These are phyloP conservation scores for Trichophyton simii DNA, from an alignment of 2,329 filamentous ascomycete genomes.

Conservation along the genomic window DNA sequence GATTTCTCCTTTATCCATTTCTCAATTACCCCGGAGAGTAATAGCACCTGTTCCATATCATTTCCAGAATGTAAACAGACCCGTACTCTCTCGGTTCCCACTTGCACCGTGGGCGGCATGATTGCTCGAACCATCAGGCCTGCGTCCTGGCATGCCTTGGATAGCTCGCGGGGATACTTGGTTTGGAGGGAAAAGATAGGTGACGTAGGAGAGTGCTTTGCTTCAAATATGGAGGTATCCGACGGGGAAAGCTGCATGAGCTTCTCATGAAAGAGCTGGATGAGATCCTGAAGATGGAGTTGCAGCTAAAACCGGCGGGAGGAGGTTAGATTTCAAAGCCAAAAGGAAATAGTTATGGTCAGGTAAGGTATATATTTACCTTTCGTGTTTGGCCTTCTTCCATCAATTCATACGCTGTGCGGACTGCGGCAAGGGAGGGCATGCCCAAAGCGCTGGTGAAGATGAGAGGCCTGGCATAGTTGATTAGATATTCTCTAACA, in stretches of 20 bases:
- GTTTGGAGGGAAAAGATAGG: conserved; percentile 56
- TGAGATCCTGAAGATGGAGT: conserved; percentile 37
- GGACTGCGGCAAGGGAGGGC: conserved; percentile 47
- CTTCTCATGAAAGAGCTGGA: conserved; percentile 33
- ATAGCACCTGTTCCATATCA: conserved; percentile 44
- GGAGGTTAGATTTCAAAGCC: conserved; percentile 9
- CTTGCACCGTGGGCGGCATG: conserved; percentile 55
- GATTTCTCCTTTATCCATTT: conserved; percentile 9
- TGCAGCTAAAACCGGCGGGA: conserved; percentile 22
- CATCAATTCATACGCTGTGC: conserved; percentile 47
- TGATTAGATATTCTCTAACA: conserved; percentile 54
- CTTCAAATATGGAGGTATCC: conserved; percentile 23
- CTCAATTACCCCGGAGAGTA: conserved; percentile 28
- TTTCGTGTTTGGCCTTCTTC: conserved; percentile 36
- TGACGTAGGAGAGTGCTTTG: conserved; percentile 38
- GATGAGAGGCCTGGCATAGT: conserved; percentile 63
- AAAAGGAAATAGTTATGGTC: not conserved
- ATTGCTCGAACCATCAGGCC: conserved; percentile 54
- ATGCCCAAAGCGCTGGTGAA: conserved; percentile 60
- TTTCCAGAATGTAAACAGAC: conserved; percentile 59
- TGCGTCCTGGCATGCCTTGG: conserved; percentile 45
- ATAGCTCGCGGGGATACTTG: conserved; percentile 45
- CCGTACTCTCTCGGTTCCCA: conserved; percentile 50
- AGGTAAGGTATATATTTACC: conserved; percentile 20
- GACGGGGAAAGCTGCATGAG: conserved; percentile 29